Evolutionary conservation across 352 stramenopile genomes (phyloP).

Genomic region (Aphanomyces euteiches): DNA sequence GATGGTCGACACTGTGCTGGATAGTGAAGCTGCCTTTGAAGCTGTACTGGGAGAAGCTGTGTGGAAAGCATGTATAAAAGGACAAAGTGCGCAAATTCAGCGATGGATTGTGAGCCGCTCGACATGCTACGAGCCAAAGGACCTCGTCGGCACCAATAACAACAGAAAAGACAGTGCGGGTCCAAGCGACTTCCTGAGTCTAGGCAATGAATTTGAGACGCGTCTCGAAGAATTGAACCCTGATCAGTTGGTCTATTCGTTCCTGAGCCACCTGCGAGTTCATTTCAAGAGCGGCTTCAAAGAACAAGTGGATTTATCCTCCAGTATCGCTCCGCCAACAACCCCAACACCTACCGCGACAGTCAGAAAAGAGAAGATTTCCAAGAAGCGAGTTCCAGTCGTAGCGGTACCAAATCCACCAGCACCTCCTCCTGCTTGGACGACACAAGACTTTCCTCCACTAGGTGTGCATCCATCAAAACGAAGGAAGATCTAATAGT

Average conservation of each 20-base stretch:
- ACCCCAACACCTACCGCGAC: not conserved
- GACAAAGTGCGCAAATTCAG: slow-evolving; percentile 7
- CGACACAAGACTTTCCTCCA: slow-evolving; percentile 25
- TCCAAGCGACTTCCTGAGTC: too few species aligned
- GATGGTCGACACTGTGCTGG: not conserved
- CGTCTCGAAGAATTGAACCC: not conserved
- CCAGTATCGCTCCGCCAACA: not conserved
- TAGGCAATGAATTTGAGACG: too few species aligned
- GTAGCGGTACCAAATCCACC: not conserved
- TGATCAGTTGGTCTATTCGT: slow-evolving; percentile 22
- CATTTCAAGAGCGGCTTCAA: slow-evolving; percentile 25
- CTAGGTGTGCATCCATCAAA: slow-evolving; percentile 3
- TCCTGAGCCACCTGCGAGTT: slow-evolving; percentile 22
- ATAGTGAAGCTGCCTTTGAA: slow-evolving; percentile 1
- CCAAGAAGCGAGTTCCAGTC: slow-evolving; percentile 17
- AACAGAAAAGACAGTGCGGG: too few species aligned
- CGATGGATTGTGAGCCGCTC: slow-evolving; percentile 10
- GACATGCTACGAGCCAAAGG: not conserved
- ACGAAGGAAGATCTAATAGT: not conserved
- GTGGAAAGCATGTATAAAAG: slow-evolving; percentile 17
- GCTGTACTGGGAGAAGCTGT: slow-evolving; percentile 22
- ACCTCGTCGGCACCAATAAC: too few species aligned
- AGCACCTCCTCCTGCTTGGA: slow-evolving; percentile 15
- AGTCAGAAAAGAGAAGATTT: not conserved
- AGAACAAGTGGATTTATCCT: not conserved